Evolutionary conservation across 306 rosid species (phyloP), one percentile per base, ranked within the genome.

Genomic region (Vachellia pachyceras): DNA sequence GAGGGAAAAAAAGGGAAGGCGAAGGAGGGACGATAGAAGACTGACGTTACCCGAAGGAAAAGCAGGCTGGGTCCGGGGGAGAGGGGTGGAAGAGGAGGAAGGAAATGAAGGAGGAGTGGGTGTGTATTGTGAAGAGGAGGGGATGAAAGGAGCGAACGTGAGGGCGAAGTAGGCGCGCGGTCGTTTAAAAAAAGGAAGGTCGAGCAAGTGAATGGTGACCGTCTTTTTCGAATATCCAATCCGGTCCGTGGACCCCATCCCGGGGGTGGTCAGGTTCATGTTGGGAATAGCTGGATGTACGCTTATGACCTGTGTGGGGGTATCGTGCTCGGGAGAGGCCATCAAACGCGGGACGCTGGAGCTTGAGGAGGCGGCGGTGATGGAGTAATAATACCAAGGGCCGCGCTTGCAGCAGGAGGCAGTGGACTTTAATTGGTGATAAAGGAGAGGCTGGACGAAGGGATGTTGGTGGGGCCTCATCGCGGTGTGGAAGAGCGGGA

Each of bases 221-320:
- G 93, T 92, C 70, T 4, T 74, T 72, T 85, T 3, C 5, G 83
- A 86, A 77, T 79, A 72, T 90, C 81, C 73, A 33, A 88, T 86
- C 22, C 1, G 5, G 25, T 18, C 84, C 44, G 82, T 88, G 82
- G 74, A 69, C 74, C 55, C 74, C 74, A 41, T 22, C 14, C 13
- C n/a, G n/a, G 20, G 10, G 2, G n/a, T 18, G 73, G 84, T 92
- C 92, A 87, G 80, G 70, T 83, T 84, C 40, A 14, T 83, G 77
- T 80, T 92, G 96, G 91, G 87, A 87, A 89, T 94, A 94, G 93
- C 97, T 92, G 97, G 87, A 12, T n/a, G n/a, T n/a, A n/a, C n/a
- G n/a, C n/a, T n/a, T n/a, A n/a, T n/a, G n/a, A n/a, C n/a, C n/a
- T n/a, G n/a, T n/a, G n/a, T n/a, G n/a, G n/a, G n/a, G n/a, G n/a